Base-by-base conservation (phyloP, 2,329 filamentous ascomycete genomes). In the Plectosphaerella sp. region DNA sequence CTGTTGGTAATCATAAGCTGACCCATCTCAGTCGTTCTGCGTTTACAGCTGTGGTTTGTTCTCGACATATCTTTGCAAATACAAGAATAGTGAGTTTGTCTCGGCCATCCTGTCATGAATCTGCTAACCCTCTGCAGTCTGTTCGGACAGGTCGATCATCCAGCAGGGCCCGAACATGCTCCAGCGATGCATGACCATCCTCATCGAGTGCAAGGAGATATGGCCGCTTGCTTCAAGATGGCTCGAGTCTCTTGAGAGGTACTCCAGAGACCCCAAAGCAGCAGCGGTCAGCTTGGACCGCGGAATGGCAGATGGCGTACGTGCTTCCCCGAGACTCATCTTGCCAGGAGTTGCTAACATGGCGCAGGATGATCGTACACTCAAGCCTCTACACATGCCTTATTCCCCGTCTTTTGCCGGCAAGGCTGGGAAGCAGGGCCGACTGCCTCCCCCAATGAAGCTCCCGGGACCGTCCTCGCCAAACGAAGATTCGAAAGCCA, bases 21-120 rank as follows among this genome's bases (percentile, higher is more conserved):
- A 49, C 37, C 14, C n/a, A 9, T 22, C 36, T 2, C 41, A 74
- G 66, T 65, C 76, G 1, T 81, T 81, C 57, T 78, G 75, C 51
- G 76, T 80, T 12, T 81, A 80, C 49, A 78, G 70, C n/a, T 80
- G 77, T 55, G 78, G 76, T 14, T 65, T 81, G 22, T 71, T 81
- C 51, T 73, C 77, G 7, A 73, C 72, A 4, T 81, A 81, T 50
- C 62, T 79, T 2, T 77, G 71, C 62, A 79, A 76, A 59, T 79
- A 79, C 52, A 75, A 77, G 8, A 65, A 69, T 18, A 65, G 77
- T 80, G 64, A 59, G 76, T 59, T 22, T 14, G 1, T 6, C 3
- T 4, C 14, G 15, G 18, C 15, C 43, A 10, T 3, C 15, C 25
- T 25, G 8, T 7, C 45, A 10, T n/a, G 33, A 1, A 37, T 3